Base-by-base conservation (phyloP, 345 rosid genomes). In the Kandelia obovata region DNA sequence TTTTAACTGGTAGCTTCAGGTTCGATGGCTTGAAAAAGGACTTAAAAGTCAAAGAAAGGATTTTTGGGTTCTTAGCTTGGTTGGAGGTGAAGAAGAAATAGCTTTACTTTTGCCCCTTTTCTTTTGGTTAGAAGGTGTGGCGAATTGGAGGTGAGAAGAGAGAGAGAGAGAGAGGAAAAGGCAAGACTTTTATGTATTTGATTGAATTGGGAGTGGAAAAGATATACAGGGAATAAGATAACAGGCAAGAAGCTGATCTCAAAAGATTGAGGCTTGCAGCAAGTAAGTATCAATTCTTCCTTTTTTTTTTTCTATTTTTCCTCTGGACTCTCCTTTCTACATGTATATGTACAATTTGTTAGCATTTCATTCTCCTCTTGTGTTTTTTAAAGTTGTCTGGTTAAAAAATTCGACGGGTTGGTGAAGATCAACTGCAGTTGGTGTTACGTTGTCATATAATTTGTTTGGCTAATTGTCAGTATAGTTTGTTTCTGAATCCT, bases 231-330 rank as follows among this genome's bases (percentile, higher is more conserved):
- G 78, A 66, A 62, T 55, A 71, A 62, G 16, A 62, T 31, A 62
- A 39, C 32, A 11, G 28, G 62, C 27, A 71, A 73, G 72, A 34
- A 67, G 73, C 64, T 57, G 69, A 67, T 68, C 75, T 27, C 58
- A 19, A 61, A 80, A 61, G 72, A 65, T 65, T 72, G 47, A 62
- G 68, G 65, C 49, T 57, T 59, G 74, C 77, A 39, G 75, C 80
- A 80, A 80, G 88, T 80, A 82, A 82, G 78, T 47, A 77, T 81
- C 65, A 67, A 74, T 75, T 66, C 79, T 47, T 62, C 32, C 16
- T 58, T 57, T 58, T 53, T 1, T 15, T 8, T 11, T 13, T 51
- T n/a, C 1, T 37, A 28, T 37, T 20, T 30, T 46, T 6, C 13
- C 7, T 46, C 30, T 5, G 4, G 30, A 56, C 25, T 26, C 26